Base-by-base conservation (phyloP, 306 rosid genomes). In the Vigna trinervia region DNA sequence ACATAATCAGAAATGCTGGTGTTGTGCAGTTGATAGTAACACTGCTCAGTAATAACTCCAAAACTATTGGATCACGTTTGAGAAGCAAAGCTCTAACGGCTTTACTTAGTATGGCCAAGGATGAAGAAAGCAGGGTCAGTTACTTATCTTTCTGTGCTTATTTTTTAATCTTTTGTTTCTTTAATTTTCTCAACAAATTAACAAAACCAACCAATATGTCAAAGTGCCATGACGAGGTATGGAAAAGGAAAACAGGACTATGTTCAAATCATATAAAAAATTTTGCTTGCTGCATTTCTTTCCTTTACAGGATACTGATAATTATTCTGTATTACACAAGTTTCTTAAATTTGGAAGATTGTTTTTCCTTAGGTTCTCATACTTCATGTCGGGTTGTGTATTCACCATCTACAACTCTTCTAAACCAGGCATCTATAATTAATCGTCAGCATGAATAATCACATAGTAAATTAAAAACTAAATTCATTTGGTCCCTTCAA, bases 121-220 rank as follows among this genome's bases (percentile, higher is more conserved):
- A 89, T 69, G 93, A 87, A 82, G 91, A 87, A 81, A 85, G 88
- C 93, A 85, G 81, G 91, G 93, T 85, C 61, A 76, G 71, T 43
- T 41, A 20, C 10, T 38, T 2, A 11, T 17, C 46, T 17, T 68
- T 69, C 14, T 10, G 22, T 58, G 23, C 59, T 46, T 28, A 28
- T 53, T 69, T 57, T 81, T 5, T 13, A 12, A 15, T 3, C 36
- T 74, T 17, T 13, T 8, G 6, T 32, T 10, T 57, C 68, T 54
- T 36, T 8, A 2, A 45, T 69, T 60, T 68, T 83, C 45, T 54
- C 8, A 36, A 38, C 59, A 13, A 64, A 26, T 64, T 50, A 59
- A 23, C 59, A 73, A 47, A 36, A 58, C 61, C 41, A 9, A n/a
- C 30, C 56, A 56, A 34, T 23, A 56, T 32, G 20, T 32, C 2